Evolutionary conservation across 2,329 filamentous ascomycete species (phyloP).

Genomic region (Parasarocladium wereldwijsianum): DNA sequence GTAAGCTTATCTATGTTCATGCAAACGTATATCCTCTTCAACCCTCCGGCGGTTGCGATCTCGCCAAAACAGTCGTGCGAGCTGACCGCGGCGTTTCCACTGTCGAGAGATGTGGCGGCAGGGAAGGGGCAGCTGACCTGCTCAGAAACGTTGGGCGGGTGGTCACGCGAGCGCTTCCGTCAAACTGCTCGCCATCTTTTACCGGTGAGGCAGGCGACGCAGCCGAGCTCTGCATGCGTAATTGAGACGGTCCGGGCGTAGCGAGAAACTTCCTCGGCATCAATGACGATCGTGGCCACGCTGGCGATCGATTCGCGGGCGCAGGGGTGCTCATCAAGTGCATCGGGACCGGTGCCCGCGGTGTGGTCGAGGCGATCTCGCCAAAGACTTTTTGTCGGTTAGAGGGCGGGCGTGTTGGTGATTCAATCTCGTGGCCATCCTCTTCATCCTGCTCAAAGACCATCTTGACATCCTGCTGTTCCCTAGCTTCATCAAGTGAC

Average conservation of each 20-base stretch:
- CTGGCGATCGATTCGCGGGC: constrained; percentile 5
- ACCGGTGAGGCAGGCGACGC: background rate
- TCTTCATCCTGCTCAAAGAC: constrained; percentile 6
- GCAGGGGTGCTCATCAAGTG: constrained; percentile 24
- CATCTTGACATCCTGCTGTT: constrained; percentile 8
- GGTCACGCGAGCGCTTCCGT: no score
- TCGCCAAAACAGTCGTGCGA: no score
- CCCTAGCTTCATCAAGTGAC: constrained; percentile 16
- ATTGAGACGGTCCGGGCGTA: background rate
- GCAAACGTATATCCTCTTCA: no score
- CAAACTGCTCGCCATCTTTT: background rate
- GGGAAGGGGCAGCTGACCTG: no score
- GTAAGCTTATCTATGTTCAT: no score
- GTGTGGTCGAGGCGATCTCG: constrained; percentile 23
- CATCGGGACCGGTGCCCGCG: constrained; percentile 24
- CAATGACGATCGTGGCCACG: constrained; percentile 1
- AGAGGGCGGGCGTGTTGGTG: background rate
- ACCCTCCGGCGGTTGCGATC: no score
- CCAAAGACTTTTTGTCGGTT: constrained; percentile 1
- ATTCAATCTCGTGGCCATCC: background rate
- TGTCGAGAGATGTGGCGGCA: no score
- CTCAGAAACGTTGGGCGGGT: no score
- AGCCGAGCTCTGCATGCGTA: background rate
- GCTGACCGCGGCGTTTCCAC: no score
- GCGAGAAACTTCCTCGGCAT: no score